A percentile compares a stretch with the other conserved stretches of the same genome.
phyloP scores from a whole-genome alignment of 2,329 filamentous ascomycete species.

The Aureobasidium sp. region DNA sequence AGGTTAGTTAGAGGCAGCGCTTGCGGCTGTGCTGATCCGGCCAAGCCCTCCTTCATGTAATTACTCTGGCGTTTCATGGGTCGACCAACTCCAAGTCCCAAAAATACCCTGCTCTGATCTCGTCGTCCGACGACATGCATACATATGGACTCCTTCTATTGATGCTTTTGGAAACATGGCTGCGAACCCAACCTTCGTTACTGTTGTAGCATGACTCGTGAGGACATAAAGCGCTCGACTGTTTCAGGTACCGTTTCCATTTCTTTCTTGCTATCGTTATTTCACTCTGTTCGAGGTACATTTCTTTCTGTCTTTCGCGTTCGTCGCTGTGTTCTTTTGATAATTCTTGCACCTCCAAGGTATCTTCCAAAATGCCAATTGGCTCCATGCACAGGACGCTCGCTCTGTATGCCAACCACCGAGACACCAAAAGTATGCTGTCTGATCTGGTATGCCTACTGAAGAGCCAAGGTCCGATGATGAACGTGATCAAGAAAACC shows the following conservation, averaged over 20 bases:
- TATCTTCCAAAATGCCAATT: not conserved
- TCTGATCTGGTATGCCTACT: not conserved
- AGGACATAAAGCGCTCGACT: not conserved
- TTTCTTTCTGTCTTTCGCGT: conserved; percentile 1
- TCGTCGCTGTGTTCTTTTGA: not conserved
- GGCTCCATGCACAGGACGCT: not conserved
- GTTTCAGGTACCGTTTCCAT: not conserved
- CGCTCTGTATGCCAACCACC: not conserved
- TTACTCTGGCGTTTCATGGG: not conserved
- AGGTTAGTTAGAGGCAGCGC: not conserved
- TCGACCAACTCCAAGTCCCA: not conserved
- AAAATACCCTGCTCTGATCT: not conserved
- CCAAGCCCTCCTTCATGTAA: not conserved
- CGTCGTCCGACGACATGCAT: not conserved
- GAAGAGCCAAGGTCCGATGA: not conserved
- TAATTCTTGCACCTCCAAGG: not conserved
- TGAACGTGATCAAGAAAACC: conserved; percentile 30
- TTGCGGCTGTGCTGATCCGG: conserved; percentile 12
- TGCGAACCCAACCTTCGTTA: not conserved
- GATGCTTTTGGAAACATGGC: not conserved
- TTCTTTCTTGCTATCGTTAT: not conserved
- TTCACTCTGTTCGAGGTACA: not conserved
- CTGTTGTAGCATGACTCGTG: not conserved
- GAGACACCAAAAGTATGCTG: not conserved
- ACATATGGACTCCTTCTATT: not conserved